Evolutionary conservation across 176 grass and related monocot species (phyloP).

Genomic region (Dendrocalamus sinicus): DNA sequence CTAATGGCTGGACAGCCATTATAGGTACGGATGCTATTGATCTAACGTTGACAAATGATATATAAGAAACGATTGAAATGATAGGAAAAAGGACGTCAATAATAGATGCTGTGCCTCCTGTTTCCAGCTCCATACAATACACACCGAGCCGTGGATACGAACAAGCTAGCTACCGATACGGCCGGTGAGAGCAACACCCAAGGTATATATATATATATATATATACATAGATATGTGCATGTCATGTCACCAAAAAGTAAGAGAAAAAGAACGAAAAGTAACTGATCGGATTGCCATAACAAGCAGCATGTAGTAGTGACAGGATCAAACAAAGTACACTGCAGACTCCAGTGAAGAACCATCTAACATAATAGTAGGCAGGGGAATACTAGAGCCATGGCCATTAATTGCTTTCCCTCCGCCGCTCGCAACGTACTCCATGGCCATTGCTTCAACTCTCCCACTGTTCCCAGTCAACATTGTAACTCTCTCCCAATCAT

Average conservation of each 20-base stretch:
- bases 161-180: neutral
- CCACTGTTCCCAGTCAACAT: conserved; percentile 45
- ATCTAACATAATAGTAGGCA: conserved; percentile 36
- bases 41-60: neutral
- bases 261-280: conserved; percentile 22
- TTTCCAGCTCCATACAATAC: conserved; percentile 27
- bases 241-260: conserved; percentile 49
- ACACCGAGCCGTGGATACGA: neutral
- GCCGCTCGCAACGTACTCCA: conserved; percentile 23
- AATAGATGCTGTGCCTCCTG: conserved; percentile 38
- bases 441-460: conserved; percentile 32
- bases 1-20: neutral
- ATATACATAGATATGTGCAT: conserved; percentile 27
- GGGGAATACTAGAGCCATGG: conserved; percentile 40
- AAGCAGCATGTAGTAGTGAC: conserved; percentile 30
- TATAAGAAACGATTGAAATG: conserved; percentile 37
- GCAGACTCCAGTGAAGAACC: conserved; percentile 5
- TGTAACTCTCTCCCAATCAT: conserved; percentile 23
- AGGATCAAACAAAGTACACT: conserved; percentile 39
- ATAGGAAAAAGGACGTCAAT: conserved; percentile 13
- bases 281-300: conserved; percentile 19
- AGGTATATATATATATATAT: conserved; percentile 12
- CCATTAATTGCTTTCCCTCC: conserved; percentile 14
- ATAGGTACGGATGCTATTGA: conserved; percentile 29
- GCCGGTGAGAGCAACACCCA: conserved; percentile 3